Evolutionary conservation across 768 basidiomycete species (phyloP).

Genomic region (Kondoa malvinella): DNA sequence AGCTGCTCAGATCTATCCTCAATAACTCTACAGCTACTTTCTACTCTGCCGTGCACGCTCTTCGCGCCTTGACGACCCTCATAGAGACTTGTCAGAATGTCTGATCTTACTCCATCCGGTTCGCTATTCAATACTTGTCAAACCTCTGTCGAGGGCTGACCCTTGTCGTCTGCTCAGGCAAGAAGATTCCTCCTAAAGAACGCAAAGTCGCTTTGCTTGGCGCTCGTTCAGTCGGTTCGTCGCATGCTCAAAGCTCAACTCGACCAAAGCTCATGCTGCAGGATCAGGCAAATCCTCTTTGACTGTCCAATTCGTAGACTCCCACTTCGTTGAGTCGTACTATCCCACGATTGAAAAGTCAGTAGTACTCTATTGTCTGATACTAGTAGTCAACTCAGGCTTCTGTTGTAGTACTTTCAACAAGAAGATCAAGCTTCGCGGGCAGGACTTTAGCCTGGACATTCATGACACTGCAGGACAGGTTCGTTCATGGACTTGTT

Average conservation of each 20-base stretch:
- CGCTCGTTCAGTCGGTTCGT: slow-evolving; percentile 70
- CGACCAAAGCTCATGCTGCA: not conserved
- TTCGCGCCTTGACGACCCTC: too few relatives aligned
- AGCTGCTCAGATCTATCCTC: too few relatives aligned
- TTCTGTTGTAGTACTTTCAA: slow-evolving; percentile 4
- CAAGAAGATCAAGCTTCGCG: slow-evolving; percentile 54
- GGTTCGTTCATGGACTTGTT: slow-evolving; percentile 35
- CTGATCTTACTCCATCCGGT: not conserved
- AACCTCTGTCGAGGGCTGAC: not conserved
- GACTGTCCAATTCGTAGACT: slow-evolving; percentile 80
- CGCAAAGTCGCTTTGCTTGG: slow-evolving; percentile 72
- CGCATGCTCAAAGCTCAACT: too few relatives aligned
- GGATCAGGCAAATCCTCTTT: slow-evolving; percentile 76
- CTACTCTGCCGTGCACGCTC: too few relatives aligned
- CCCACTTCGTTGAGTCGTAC: slow-evolving; percentile 42
- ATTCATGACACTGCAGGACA: slow-evolving; percentile 97
- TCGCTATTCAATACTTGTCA: not conserved
- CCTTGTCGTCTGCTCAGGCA: slow-evolving; percentile 6
- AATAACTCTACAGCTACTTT: too few relatives aligned
- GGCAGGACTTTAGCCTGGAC: slow-evolving; percentile 83
- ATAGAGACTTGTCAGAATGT: too few relatives aligned
- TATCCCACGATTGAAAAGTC: slow-evolving; percentile 24
- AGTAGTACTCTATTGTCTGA: not conserved
- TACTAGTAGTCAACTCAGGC: not conserved
- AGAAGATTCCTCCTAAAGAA: slow-evolving; percentile 33